Percentiles rank a stretch among this genome's conserved stretches.
These are phyloP conservation scores for Nyctanthes arbortristis DNA, from an alignment of 257 asterid genomes.

Conservation along the genomic window DNA sequence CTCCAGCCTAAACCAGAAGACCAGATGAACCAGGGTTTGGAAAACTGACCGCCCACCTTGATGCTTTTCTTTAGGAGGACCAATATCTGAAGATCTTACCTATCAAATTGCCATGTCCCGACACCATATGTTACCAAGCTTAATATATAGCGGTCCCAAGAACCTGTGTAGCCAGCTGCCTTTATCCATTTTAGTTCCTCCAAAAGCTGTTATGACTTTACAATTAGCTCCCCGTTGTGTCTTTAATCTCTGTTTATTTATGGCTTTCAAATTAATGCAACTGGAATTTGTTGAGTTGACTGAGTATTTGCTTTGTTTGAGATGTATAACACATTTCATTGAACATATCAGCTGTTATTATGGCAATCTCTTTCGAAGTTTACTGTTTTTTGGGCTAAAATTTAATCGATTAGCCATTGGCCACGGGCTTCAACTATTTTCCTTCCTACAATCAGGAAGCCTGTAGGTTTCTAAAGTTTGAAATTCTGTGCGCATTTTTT, in stretches of 20 bases:
- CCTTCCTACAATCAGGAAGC: not conserved
- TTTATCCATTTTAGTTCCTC: slow-evolving; percentile 43
- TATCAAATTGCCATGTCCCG: slow-evolving; percentile 55
- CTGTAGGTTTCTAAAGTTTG: no score
- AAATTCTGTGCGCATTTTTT: no score
- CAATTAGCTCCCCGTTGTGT: slow-evolving; percentile 32
- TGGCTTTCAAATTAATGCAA: slow-evolving; percentile 19
- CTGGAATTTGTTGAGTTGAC: not conserved
- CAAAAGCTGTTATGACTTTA: slow-evolving; percentile 40
- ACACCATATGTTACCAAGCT: slow-evolving; percentile 63
- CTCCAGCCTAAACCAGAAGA: slow-evolving; percentile 96
- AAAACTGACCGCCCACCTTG: slow-evolving; percentile 76
- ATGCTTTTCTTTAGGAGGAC: slow-evolving; percentile 80
- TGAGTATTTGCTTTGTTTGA: not conserved
- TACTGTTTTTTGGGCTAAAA: slow-evolving; percentile 5
- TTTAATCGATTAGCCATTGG: not conserved
- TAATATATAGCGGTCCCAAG: slow-evolving; percentile 61
- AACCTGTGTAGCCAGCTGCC: slow-evolving; percentile 54
- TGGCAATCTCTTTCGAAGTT: slow-evolving; percentile 9
- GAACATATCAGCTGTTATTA: slow-evolving; percentile 19
- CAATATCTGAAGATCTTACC: slow-evolving; percentile 75
- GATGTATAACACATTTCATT: slow-evolving; percentile 17
- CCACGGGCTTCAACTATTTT: not conserved
- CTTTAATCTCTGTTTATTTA: slow-evolving; percentile 29
- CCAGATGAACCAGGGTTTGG: slow-evolving; percentile 79